Percentiles rank a stretch among this genome's conserved stretches.
These are phyloP conservation scores for Mercurialis annua DNA, from an alignment of 345 rosid species.

Conservation along the genomic window DNA sequence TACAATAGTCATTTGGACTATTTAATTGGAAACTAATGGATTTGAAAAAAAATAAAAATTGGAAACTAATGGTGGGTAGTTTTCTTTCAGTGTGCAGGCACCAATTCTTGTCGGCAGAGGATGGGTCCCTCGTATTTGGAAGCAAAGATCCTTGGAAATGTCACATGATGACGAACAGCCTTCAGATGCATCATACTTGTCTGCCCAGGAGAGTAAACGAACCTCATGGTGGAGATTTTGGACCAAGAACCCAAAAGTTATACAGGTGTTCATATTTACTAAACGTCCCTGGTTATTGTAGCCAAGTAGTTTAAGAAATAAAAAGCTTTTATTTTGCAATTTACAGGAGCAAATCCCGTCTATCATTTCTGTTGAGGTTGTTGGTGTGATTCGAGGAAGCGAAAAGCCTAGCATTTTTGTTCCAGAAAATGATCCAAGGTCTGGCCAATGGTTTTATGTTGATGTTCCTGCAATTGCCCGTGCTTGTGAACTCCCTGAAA, in stretches of 20 bases:
- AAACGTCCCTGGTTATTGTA: slow-evolving; percentile 14
- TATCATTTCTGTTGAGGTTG: slow-evolving; percentile 51
- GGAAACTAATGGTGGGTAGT: slow-evolving; percentile 13
- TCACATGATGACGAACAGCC: slow-evolving; percentile 33
- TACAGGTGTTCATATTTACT: slow-evolving; percentile 45
- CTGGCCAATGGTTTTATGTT: slow-evolving; percentile 83
- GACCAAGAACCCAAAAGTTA: slow-evolving; percentile 50
- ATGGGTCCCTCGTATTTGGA: slow-evolving; percentile 98
- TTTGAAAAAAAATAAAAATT: too few species aligned
- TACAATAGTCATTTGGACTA: background rate
- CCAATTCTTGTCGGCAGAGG: slow-evolving; percentile 93
- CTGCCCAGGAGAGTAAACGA: slow-evolving; percentile 37
- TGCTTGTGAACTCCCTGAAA: slow-evolving; percentile 63
- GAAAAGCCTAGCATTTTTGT: slow-evolving; percentile 94
- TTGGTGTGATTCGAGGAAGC: slow-evolving; percentile 84
- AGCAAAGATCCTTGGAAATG: slow-evolving; percentile 50
- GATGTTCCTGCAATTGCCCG: slow-evolving; percentile 72
- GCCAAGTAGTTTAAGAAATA: slow-evolving; percentile 6
- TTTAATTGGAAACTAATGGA: slow-evolving; percentile 1
- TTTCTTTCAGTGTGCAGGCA: slow-evolving; percentile 55
- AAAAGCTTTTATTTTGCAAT: slow-evolving; percentile 19
- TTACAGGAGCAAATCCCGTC: slow-evolving; percentile 41
- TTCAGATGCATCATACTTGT: slow-evolving; percentile 19
- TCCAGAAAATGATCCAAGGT: slow-evolving; percentile 77
- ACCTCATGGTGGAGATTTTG: slow-evolving; percentile 65